Base-by-base conservation (phyloP, 2,329 filamentous ascomycete species). In the Trichophaea hybrida region DNA sequence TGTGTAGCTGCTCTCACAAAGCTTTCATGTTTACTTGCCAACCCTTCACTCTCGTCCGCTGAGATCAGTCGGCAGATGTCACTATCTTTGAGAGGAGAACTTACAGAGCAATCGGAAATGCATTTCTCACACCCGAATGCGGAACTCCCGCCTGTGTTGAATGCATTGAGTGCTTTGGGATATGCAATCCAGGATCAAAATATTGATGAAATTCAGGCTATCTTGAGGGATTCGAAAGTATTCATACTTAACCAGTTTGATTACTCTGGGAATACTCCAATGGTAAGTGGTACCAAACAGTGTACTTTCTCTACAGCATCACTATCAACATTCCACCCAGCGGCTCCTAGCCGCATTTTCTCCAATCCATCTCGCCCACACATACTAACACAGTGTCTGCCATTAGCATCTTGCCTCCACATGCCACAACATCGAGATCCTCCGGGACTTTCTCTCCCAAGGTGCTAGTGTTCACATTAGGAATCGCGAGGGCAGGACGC, bases 1-100 rank as follows among this genome's bases (percentile, higher is more conserved):
- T 37, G 31, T 58, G 38, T 40, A 68, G 90, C 88, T 2, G 90
- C 90, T 5, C 79, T 95, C 66, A 93, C 90, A 17, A 96, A 96
- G 72, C 78, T 96, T 33, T 87, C 88, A 1, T 94, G 94, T 71
- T 79, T 95, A 2, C 78, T 95, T 15, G 85, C 86, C 4, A 72
- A 81, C 4, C 82, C 85, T 1, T 77, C 76, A 35, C 75, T 85
- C n/a, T 77, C 79, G 0, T 76, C 80, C 6, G 75, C 78, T 57
- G 83, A 87, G 24, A 82, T 95, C 33, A 78, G 82, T 2, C 76
- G 75, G 62, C 77, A 78, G 62, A 94, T 95, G 81, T 82, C 85
- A 5, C 73, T 78, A 31, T 87, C 85, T 8, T 76, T 95, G 24
- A 81, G 88, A 54, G 90, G 90, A 50, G 90, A 96, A 74, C 80